A percentile compares a stretch with the other conserved stretches of the same genome.
phyloP scores from a whole-genome alignment of 1,284 basidiomycete species.

The Phlebopus sp. region DNA sequence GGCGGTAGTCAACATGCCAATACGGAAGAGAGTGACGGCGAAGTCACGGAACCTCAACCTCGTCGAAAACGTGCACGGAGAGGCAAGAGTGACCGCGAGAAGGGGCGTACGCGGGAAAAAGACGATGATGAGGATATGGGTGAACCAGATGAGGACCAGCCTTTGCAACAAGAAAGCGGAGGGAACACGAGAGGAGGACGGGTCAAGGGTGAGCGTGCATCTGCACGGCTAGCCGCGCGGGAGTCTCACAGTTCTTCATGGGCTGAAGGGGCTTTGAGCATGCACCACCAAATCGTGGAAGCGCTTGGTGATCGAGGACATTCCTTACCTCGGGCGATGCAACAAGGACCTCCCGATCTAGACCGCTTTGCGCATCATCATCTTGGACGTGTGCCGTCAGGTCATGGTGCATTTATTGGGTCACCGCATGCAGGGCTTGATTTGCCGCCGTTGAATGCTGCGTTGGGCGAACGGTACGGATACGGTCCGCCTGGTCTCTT shows the following conservation, averaged over 20 bases:
- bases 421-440: slow-evolving; percentile 51
- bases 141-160: slow-evolving; percentile 40
- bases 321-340: slow-evolving; percentile 31
- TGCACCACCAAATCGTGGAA: slow-evolving; percentile 34
- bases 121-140: slow-evolving; percentile 52
- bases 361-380: slow-evolving; percentile 34
- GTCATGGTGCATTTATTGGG: slow-evolving; percentile 32
- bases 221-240: slow-evolving; percentile 36
- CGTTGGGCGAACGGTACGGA: slow-evolving; percentile 36
- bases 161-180: slow-evolving; percentile 24
- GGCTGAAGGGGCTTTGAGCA: slow-evolving; percentile 34
- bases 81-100: slow-evolving; percentile 37
- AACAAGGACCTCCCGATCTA: slow-evolving; percentile 26
- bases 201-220: slow-evolving; percentile 35
- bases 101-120: slow-evolving; percentile 36
- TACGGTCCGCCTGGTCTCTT: slow-evolving; percentile 35
- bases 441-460: slow-evolving; percentile 54
- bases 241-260: slow-evolving; percentile 36
- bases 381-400: slow-evolving; percentile 35
- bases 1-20: slow-evolving; percentile 41
- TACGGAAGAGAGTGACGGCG: slow-evolving; percentile 55
- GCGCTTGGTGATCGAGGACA: slow-evolving; percentile 34
- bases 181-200: slow-evolving; percentile 20
- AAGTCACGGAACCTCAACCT: slow-evolving; percentile 47
- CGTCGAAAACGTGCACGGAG: slow-evolving; percentile 53